phyloP scores from a whole-genome alignment of 108 stramenopile species.

The Skeletonema menzelii region DNA sequence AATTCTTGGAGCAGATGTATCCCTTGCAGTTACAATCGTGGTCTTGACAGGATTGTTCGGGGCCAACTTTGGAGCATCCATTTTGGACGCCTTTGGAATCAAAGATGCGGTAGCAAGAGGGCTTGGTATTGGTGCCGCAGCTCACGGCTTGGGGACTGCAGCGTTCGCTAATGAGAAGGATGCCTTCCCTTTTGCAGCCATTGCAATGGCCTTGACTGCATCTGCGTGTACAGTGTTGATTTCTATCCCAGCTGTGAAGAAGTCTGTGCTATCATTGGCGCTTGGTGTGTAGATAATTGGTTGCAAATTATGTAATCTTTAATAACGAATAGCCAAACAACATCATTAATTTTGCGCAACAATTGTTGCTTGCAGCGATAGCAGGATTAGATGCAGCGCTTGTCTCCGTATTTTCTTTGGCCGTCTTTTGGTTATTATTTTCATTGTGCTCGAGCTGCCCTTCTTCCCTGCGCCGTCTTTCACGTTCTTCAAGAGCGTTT shows the following conservation, averaged over 20 bases:
- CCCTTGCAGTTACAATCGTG: slow-evolving; percentile 84
- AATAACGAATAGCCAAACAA: too few relatives aligned
- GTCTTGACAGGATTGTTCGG: slow-evolving; percentile 92
- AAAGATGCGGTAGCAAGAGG: slow-evolving; percentile 88
- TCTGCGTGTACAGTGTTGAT: slow-evolving; percentile 69
- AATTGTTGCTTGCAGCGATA: too few relatives aligned
- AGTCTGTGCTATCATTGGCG: slow-evolving; percentile 56
- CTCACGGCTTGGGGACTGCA: slow-evolving; percentile 92
- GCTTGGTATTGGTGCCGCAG: slow-evolving; percentile 87
- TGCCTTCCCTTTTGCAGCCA: slow-evolving; percentile 92
- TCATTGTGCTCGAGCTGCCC: too few relatives aligned
- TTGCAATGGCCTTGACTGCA: slow-evolving; percentile 88
- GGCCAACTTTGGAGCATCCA: slow-evolving; percentile 86
- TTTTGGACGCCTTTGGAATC: slow-evolving; percentile 73
- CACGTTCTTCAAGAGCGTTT: too few relatives aligned
- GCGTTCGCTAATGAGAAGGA: slow-evolving; percentile 89
- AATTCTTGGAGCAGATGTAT: slow-evolving; percentile 81
- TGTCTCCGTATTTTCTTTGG: too few relatives aligned
- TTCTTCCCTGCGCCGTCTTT: too few relatives aligned
- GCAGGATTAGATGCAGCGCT: too few relatives aligned
- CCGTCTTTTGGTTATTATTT: too few relatives aligned
- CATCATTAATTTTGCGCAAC: too few relatives aligned
- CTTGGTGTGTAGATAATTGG: slow-evolving; percentile 46
- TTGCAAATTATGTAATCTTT: not conserved
- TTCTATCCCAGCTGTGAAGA: slow-evolving; percentile 64